Evolutionary conservation across 2,329 filamentous ascomycete species (phyloP).

Genomic region (Neocatenulostroma microsporum): DNA sequence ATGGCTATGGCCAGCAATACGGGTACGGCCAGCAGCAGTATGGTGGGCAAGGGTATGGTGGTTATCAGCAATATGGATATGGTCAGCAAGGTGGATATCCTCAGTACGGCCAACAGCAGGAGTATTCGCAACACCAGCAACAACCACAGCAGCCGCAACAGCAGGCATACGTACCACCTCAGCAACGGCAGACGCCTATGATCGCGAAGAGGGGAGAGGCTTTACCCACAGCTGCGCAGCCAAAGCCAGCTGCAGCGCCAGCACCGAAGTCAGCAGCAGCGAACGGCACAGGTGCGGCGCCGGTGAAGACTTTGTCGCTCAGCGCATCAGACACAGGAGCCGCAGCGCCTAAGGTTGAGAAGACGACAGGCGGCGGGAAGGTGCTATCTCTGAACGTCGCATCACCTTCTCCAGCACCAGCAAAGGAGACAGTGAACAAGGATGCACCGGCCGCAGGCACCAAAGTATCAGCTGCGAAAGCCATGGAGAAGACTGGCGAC

Average conservation of each 20-base stretch:
- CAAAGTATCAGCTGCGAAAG: conserved; percentile 80
- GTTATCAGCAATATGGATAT: conserved; percentile 34
- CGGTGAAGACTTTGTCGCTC: conserved; percentile 55
- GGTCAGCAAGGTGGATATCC: not conserved
- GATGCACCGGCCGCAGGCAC: conserved; percentile 58
- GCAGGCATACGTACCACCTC: conserved; percentile 45
- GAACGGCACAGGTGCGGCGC: conserved; percentile 44
- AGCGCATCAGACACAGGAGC: conserved; percentile 42
- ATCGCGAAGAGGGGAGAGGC: conserved; percentile 56
- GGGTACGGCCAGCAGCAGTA: conserved; percentile 33
- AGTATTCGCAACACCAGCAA: conserved; percentile 34
- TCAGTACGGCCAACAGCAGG: conserved; percentile 14
- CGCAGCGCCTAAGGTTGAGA: conserved; percentile 46
- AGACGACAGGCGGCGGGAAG: conserved; percentile 49
- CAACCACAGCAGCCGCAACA: conserved; percentile 42
- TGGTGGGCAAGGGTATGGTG: conserved; percentile 25
- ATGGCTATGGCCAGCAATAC: conserved; percentile 35
- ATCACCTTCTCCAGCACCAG: conserved; percentile 42
- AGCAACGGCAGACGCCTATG: conserved; percentile 48
- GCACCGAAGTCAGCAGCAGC: conserved; percentile 51
- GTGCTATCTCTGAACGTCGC: conserved; percentile 59
- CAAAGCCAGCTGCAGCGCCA: conserved; percentile 48
- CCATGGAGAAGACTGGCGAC: conserved; percentile 84
- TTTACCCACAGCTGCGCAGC: conserved; percentile 41
- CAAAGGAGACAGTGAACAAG: conserved; percentile 40